A percentile compares a stretch with the other conserved stretches of the same genome.
Conservation (phyloP, 1,284 basidiomycete genomes). For the Tetrapyrgos nigripes region DNA sequence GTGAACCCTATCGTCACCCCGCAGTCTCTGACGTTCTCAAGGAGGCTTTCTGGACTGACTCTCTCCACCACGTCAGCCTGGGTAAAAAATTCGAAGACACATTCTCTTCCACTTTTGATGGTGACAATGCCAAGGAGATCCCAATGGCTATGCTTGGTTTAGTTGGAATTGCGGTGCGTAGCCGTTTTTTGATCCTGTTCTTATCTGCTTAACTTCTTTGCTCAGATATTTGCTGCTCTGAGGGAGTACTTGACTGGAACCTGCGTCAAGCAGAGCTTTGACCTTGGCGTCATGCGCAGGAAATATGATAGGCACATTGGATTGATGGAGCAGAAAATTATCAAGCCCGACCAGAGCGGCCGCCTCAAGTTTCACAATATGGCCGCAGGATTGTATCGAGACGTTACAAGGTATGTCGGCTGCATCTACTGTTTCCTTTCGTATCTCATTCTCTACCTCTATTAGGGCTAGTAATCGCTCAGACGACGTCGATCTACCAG, state of each 20-base stretch:
- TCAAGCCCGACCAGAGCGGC: too few species aligned
- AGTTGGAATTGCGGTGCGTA: background rate
- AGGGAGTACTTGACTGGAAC: background rate
- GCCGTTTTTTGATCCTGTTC: background rate
- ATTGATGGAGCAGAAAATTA: too few species aligned
- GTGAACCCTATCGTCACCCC: conserved; percentile 1
- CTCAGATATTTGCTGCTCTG: background rate
- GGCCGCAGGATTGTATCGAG: too few species aligned
- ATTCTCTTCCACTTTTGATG: background rate
- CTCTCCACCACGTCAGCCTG: background rate
- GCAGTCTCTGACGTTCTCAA: background rate
- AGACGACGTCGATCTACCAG: too few species aligned
- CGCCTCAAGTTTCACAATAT: too few species aligned
- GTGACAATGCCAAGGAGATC: background rate
- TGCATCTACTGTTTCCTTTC: too few species aligned
- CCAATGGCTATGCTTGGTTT: background rate
- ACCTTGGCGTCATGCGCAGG: too few species aligned
- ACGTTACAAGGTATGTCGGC: too few species aligned
- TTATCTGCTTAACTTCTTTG: background rate
- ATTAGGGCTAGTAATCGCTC: too few species aligned
- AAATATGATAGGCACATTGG: too few species aligned
- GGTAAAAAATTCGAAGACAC: background rate
- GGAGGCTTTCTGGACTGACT: background rate
- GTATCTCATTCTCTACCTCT: too few species aligned
- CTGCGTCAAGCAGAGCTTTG: too few species aligned